Base-by-base conservation (phyloP, 2,329 filamentous ascomycete species). In the Colletotrichum kahawae region DNA sequence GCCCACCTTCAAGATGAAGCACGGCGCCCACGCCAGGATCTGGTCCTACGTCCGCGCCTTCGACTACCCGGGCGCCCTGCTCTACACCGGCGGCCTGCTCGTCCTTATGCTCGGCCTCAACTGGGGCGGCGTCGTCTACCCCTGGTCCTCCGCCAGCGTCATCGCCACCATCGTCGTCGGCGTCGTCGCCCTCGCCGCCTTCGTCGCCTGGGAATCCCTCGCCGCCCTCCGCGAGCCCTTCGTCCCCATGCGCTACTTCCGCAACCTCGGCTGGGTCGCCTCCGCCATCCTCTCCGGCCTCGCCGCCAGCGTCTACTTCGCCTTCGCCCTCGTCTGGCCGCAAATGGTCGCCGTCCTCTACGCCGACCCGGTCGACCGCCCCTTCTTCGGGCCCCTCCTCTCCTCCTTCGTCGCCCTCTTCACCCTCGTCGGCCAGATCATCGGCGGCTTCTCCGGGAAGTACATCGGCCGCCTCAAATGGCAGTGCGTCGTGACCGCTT, bases 251-350 rank as follows among this genome's bases (percentile, higher is more conserved):
- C 79, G 82, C 67, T 76, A 84, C 27, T 84, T 85, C 78, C 78
- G 77, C 33, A 83, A 85, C 77, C 76, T 77, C 31, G 77, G 74
- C 24, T 83, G 82, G 80, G 80, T 81, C 33, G 80, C 82, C 9
- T 79, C 80, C 12, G 80, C 80, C 24, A 77, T 84, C 36, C 74
- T 83, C 29, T 80, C 80, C 10, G 82, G 82, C 21, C 78, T 85
- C 5, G 83, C 82, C 21, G 83, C 83, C n/a, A 82, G 81, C 56
- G 80, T 84, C 13, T 85, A 84, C 78, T 85, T 84, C 69, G 83
- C 81, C 62, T 81, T 84, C 54, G 82, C 82, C 33, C 81, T 85
- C 21, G 79, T 85, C 14, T 85, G 83, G 83, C 83, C 83, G 2
- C 77, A 78, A 21, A 83, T 83, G 80, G 80, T 84, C 7, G 77